These are phyloP conservation scores for Cryptosporidium meleagridis DNA, from an alignment of 169 alveolate species.

Conservation along the genomic window DNA sequence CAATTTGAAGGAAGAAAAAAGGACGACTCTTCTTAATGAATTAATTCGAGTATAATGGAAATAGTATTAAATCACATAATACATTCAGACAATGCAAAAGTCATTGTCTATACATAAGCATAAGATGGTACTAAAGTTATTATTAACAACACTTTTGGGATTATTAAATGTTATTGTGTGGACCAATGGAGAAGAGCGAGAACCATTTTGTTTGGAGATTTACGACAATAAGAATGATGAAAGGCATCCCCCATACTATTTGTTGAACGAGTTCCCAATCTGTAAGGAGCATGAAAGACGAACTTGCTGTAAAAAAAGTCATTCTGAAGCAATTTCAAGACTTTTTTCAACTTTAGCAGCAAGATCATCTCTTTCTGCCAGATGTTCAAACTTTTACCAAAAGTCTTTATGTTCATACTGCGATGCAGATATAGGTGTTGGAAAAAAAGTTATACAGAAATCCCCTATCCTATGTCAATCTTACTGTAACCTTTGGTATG, in stretches of 20 bases:
- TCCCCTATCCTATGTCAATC: constrained; percentile 44
- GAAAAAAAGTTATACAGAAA: constrained; percentile 31
- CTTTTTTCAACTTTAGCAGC: constrained; percentile 19
- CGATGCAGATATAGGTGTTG: constrained; percentile 61
- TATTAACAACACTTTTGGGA: not conserved
- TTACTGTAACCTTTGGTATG: constrained; percentile 37
- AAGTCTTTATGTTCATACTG: constrained; percentile 48
- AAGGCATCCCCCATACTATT: constrained; percentile 28
- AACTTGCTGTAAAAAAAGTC: constrained; percentile 58
- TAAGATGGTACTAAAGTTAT: not conserved
- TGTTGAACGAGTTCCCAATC: constrained; percentile 1
- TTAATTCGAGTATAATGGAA: not conserved
- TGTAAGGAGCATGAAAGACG: constrained; percentile 70
- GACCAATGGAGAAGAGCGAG: not conserved
- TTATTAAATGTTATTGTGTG: constrained; percentile 5
- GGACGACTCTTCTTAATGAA: not conserved
- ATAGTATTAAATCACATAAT: not conserved
- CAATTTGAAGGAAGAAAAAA: not conserved
- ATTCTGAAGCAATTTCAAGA: constrained; percentile 40
- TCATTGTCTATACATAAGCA: not conserved
- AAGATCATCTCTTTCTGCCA: constrained; percentile 40
- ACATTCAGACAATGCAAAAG: not conserved
- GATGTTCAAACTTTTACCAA: constrained; percentile 36
- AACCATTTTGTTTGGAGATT: constrained; percentile 25
- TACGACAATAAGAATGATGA: constrained; percentile 16